A percentile compares a stretch with the other conserved stretches of the same genome.
Conservation (phyloP, 2,329 filamentous ascomycete genomes). For the Chaetothyriales sp. region DNA sequence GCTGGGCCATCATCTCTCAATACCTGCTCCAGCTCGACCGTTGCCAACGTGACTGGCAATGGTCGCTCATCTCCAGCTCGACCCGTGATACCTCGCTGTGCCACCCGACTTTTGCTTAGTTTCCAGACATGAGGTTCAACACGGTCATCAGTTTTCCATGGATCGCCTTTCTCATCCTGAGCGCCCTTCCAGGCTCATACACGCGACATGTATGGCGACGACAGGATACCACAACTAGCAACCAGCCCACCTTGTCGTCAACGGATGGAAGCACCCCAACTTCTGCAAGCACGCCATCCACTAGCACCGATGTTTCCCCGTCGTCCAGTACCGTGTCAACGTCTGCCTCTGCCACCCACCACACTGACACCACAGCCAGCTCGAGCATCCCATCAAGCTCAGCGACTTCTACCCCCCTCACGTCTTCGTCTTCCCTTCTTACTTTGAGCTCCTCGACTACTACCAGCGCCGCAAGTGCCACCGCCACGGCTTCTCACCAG, state of each 20-base stretch:
- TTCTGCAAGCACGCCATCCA: background rate
- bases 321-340: background rate
- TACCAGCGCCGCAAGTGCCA: background rate
- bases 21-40: background rate
- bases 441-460: background rate
- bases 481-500: background rate
- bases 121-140: background rate
- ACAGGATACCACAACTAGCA: background rate
- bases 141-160: background rate
- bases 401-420: background rate
- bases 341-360: background rate
- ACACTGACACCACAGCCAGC: background rate
- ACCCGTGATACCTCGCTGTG: background rate
- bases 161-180: background rate
- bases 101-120: background rate
- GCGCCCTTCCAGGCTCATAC: background rate
- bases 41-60: background rate
- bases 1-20: background rate
- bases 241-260: background rate
- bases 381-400: background rate
- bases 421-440: background rate
- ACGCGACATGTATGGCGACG: background rate
- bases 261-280: background rate
- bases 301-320: background rate
- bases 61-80: background rate